phyloP scores from a whole-genome alignment of 768 basidiomycete genomes.

The Tylopilus intermedius region DNA sequence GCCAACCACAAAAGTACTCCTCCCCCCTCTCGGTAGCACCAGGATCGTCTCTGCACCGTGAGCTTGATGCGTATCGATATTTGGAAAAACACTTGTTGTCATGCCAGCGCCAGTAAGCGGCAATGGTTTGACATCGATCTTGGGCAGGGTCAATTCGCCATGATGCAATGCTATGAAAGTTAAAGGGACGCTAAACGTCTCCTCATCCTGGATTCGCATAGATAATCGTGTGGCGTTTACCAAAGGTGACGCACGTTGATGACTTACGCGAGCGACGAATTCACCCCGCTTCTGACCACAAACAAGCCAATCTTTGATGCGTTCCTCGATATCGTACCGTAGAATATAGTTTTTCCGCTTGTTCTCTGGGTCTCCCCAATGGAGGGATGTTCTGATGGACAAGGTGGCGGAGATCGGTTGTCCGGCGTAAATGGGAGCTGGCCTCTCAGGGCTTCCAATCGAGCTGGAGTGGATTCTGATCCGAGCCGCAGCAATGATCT shows the following conservation, averaged over 20 bases:
- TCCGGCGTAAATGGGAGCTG: conserved; percentile 68
- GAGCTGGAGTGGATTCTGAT: conserved; percentile 47
- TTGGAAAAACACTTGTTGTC: conserved; percentile 57
- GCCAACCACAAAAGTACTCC: conserved; percentile 74
- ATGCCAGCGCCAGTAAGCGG: conserved; percentile 49
- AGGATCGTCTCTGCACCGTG: conserved; percentile 80
- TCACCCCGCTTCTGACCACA: conserved; percentile 85
- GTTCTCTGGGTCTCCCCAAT: conserved; percentile 58
- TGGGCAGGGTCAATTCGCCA: conserved; percentile 74
- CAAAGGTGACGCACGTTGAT: background rate
- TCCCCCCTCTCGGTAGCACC: conserved; percentile 76
- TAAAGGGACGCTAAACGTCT: conserved; percentile 54
- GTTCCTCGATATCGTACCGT: conserved; percentile 79
- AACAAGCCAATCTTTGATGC: conserved; percentile 82
- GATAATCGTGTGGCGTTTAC: background rate
- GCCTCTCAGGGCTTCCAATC: conserved; percentile 31
- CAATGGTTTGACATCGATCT: conserved; percentile 59
- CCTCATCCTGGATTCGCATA: conserved; percentile 48
- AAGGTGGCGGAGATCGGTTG: conserved; percentile 74
- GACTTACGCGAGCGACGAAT: conserved; percentile 63
- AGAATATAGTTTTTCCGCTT: conserved; percentile 47
- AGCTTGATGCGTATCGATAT: conserved; percentile 74
- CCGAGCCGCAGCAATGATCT: conserved; percentile 65
- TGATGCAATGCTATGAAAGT: conserved; percentile 86
- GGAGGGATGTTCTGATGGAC: conserved; percentile 65